Conservation (phyloP, 768 basidiomycete genomes). For the Calocybe indica region DNA sequence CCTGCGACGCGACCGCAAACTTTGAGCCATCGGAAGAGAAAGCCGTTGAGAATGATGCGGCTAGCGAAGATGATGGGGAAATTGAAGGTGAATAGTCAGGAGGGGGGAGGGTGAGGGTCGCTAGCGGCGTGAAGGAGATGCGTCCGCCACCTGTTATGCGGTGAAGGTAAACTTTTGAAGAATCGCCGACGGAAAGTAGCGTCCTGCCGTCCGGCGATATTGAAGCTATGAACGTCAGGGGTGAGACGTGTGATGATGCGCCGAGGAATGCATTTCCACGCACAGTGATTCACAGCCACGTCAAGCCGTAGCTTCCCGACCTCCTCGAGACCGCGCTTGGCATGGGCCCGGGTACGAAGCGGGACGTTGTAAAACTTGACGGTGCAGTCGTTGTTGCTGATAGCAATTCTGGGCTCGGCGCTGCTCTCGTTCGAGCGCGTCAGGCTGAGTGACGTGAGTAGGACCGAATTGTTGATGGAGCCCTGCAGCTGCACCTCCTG, state of each 20-base stretch:
- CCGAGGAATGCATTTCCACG: slow-evolving; percentile 19
- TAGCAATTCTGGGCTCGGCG: slow-evolving; percentile 68
- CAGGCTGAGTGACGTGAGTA: slow-evolving; percentile 56
- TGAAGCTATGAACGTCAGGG: slow-evolving; percentile 49
- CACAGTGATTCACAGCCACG: slow-evolving; percentile 81
- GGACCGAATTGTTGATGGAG: slow-evolving; percentile 81
- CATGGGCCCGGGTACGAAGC: slow-evolving; percentile 34
- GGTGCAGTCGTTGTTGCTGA: slow-evolving; percentile 83
- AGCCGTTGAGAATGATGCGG: slow-evolving; percentile 73
- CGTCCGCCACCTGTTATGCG: slow-evolving; percentile 58
- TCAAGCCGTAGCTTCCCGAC: slow-evolving; percentile 52
- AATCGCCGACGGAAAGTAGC: slow-evolving; percentile 88
- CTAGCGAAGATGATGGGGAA: slow-evolving; percentile 35
- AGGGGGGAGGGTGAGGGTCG: slow-evolving; percentile 62
- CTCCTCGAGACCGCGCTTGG: slow-evolving; percentile 36
- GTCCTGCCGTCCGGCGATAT: slow-evolving; percentile 86
- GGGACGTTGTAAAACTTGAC: slow-evolving; percentile 80
- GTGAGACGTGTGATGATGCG: slow-evolving; percentile 1
- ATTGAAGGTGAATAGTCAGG: slow-evolving; percentile 34
- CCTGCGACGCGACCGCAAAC: slow-evolving; percentile 81
- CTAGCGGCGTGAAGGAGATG: slow-evolving; percentile 60
- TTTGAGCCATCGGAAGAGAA: slow-evolving; percentile 73
- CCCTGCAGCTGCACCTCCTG: slow-evolving; percentile 47
- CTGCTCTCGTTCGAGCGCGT: slow-evolving; percentile 56
- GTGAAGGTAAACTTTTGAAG: slow-evolving; percentile 79